phyloP scores from a whole-genome alignment of 208 protist genomes.

The Trypanosoma grayi region DNA sequence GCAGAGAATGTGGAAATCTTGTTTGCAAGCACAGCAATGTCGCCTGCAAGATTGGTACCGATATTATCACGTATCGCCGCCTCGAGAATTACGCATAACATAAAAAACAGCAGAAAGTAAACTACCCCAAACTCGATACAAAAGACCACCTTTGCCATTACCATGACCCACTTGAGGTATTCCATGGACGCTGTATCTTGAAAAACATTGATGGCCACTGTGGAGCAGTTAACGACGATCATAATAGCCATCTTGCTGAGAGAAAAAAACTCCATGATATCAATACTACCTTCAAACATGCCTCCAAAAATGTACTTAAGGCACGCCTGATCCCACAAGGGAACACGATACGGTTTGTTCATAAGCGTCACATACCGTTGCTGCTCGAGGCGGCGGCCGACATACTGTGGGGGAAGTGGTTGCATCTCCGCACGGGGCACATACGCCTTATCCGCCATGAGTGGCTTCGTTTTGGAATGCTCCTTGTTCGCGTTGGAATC shows the following conservation, averaged over 20 bases:
- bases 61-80: slow-evolving; percentile 23
- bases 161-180: slow-evolving; percentile 2
- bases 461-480: not conserved
- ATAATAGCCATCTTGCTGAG: slow-evolving; percentile 14
- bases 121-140: slow-evolving; percentile 28
- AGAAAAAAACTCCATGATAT: slow-evolving; percentile 22
- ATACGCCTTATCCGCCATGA: not conserved
- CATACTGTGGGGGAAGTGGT: not conserved
- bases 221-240: slow-evolving; percentile 20
- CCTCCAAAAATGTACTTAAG: slow-evolving; percentile 27
- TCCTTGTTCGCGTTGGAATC: not conserved
- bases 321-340: slow-evolving; percentile 35
- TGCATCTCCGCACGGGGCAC: not conserved
- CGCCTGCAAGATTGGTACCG: slow-evolving; percentile 24
- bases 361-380: slow-evolving; percentile 1
- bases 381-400: slow-evolving; percentile 6
- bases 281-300: slow-evolving; percentile 23
- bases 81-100: slow-evolving; percentile 20
- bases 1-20: slow-evolving; percentile 24
- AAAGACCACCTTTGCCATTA: slow-evolving; percentile 22
- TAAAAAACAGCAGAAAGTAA: slow-evolving; percentile 16
- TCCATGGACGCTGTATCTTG: not conserved
- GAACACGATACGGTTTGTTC: slow-evolving; percentile 23
- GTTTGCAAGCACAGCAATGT: slow-evolving; percentile 24
- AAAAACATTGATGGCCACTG: slow-evolving; percentile 32